A percentile compares a stretch with the other conserved stretches of the same genome.
phyloP scores from a whole-genome alignment of 2,329 filamentous ascomycete species.

The Geosmithia flava region DNA sequence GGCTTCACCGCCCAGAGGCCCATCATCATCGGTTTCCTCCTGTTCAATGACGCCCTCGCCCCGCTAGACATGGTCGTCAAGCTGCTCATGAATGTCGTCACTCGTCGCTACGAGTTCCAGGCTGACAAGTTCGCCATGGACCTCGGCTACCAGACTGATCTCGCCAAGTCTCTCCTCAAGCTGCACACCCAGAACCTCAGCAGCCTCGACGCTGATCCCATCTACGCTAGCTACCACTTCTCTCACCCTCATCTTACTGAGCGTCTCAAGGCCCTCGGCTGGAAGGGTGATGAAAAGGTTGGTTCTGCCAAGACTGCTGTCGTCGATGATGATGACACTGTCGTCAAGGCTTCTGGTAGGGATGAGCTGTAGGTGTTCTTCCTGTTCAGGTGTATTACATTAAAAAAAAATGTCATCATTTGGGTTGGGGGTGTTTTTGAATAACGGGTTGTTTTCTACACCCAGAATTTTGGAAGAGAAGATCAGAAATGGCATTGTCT shows the following conservation, averaged over 20 bases:
- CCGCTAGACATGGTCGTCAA: conserved; percentile 94
- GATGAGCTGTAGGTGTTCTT: conserved; percentile 48
- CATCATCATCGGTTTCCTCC: conserved; percentile 92
- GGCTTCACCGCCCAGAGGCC: conserved; percentile 75
- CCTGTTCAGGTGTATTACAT: too few species aligned
- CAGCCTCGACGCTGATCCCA: conserved; percentile 97
- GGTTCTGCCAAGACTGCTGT: conserved; percentile 14
- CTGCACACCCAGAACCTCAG: conserved; percentile 97
- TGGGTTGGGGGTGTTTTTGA: too few species aligned
- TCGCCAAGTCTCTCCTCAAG: conserved; percentile 84
- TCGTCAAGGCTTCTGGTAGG: conserved; percentile 60
- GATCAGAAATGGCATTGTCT: neutral
- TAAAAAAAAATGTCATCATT: too few species aligned
- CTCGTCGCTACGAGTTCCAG: conserved; percentile 90
- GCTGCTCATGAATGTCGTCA: conserved; percentile 90
- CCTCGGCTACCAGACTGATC: conserved; percentile 72
- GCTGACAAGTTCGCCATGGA: conserved; percentile 81
- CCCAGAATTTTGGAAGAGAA: too few species aligned
- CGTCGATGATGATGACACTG: conserved; percentile 22
- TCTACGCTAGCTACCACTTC: conserved; percentile 98
- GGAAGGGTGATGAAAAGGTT: conserved; percentile 52
- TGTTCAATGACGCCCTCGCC: conserved; percentile 92
- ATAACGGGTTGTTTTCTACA: too few species aligned
- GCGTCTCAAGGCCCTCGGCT: conserved; percentile 80
- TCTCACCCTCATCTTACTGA: conserved; percentile 94